Evolutionary conservation across 352 stramenopile genomes (phyloP).

Genomic region (Phytophthora capsici): DNA sequence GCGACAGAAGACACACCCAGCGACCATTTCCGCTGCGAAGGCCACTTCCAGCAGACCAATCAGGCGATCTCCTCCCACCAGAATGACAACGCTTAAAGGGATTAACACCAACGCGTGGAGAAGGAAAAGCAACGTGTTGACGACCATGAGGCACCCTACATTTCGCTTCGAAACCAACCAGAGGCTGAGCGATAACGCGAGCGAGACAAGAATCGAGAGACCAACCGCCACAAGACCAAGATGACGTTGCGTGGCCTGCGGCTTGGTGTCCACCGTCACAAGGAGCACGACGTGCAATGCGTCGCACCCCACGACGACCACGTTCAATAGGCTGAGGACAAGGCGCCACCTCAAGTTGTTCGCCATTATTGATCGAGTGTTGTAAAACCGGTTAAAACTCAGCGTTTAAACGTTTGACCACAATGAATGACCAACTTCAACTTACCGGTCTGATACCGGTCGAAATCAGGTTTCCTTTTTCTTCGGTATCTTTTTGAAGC

Average conservation of each 20-base stretch:
- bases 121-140: slow-evolving; percentile 16
- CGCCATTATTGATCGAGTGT: background rate
- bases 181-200: slow-evolving; percentile 6
- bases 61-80: background rate
- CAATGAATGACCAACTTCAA: too few species aligned
- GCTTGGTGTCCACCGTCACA: background rate
- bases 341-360: background rate
- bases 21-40: slow-evolving; percentile 5
- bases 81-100: background rate
- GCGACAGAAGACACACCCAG: slow-evolving; percentile 12
- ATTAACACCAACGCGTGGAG: slow-evolving; percentile 1
- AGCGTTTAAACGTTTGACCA: too few species aligned
- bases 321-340: slow-evolving; percentile 7
- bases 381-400: too few species aligned
- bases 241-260: slow-evolving; percentile 2
- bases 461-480: slow-evolving; percentile 21
- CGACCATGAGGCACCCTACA: slow-evolving; percentile 21
- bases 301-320: slow-evolving; percentile 4
- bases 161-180: slow-evolving; percentile 7
- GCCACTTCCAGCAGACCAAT: slow-evolving; percentile 17
- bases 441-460: slow-evolving; percentile 21
- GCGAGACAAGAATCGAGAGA: slow-evolving; percentile 8
- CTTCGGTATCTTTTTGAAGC: background rate
- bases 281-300: slow-evolving; percentile 14
- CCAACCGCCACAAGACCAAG: background rate